Base-by-base conservation (phyloP, 2,329 filamentous ascomycete species). In the Arthrobotrys entomopaga region DNA sequence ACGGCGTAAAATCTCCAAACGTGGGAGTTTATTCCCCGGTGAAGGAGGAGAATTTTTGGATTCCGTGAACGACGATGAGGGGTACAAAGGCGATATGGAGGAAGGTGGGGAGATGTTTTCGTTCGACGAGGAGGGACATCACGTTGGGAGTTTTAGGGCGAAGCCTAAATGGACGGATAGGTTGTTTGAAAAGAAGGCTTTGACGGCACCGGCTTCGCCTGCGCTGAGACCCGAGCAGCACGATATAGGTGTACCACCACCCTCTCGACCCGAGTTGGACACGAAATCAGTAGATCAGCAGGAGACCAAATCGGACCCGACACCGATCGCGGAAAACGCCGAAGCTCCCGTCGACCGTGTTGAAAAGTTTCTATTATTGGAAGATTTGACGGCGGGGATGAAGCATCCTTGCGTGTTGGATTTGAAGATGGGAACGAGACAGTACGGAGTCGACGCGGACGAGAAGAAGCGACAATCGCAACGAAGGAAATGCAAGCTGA, bases 341-440 rank as follows among this genome's bases (percentile, higher is more conserved):
- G 76, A 84, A 82, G 77, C 81, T 80, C n/a, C 83, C 83, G 76
- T 76, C 4, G 78, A 79, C 43, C 89, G 94, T 34, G 91, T 96
- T 3, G 92, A 97, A 79, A 96, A 94, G 80, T 99, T 99, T 80
- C 84, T 99, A 13, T 85, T 99, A 0, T 84, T 99, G 8, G 95
- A 99, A 82, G 95, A 99, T 80, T 86, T 99, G 54, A 99, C 95
- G 0, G 91, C 94, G 1, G 94, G 94, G 38, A 98, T 99, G 95
- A 93, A 92, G 80, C 89, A 91, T 58, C 95, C 95, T 3, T 98
- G 95, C 82, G 96, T 99, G 72, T 90, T 99, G 81, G 95, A 99
- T 80, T 85, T 99, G 76, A 99, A 99, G 81, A 99, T 99, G 95
- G 95, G 95, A 19, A 99, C 95, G 6, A 89, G 95, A 1, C 95